Evolutionary conservation across 2,329 filamentous ascomycete species (phyloP), one percentile per base, ranked within the genome.

Genomic region (Fusarium tuaranense): DNA sequence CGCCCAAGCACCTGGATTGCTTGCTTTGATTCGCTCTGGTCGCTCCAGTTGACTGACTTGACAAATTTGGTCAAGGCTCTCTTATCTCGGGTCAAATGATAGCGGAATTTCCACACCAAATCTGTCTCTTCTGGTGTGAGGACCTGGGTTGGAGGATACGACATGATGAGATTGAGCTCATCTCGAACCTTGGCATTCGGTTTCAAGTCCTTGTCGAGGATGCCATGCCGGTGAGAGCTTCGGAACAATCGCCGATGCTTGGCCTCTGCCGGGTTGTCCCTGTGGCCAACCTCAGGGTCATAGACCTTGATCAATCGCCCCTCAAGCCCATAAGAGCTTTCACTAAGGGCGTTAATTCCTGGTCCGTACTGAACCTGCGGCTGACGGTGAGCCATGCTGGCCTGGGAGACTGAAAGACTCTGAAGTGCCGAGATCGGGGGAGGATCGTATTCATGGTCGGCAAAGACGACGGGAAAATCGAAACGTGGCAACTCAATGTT

Each of bases 181-280:
- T 99, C 97, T 68, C 97, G 91, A 66, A 97, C 95, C 84, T 98
- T 97, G 34, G 97, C 94, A 78, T 99, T 98, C 0, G 97, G 97
- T 81, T 98, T 98, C 72, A 98, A 87, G 81, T 99, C 97, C 76
- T 97, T 94, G 82, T 99, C 97, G 74, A 98, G 87, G 57, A 97
- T 94, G n/a, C 95, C 95, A 75, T 97, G 97, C 34, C 97, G 91
- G 78, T 92, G 91, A 77, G 97, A 94, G 81, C 95, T 97, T 82
- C 97, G 92, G 76, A 98, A 95, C 27, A 99, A 88, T 71, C 95
- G 90, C 73, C 97, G 91, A 83, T 99, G 97, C 82, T 99, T 99
- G 80, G 93, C 94, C 83, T 99, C 97, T 13, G 95, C 95, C 1
- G 96, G 97, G 80, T 99, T 99, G 76, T 98, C 95, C 68, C 90